A percentile compares a stretch with the other conserved stretches of the same genome.
Conservation (phyloP, 306 rosid genomes). For the Citrullus mucosospermus region DNA sequence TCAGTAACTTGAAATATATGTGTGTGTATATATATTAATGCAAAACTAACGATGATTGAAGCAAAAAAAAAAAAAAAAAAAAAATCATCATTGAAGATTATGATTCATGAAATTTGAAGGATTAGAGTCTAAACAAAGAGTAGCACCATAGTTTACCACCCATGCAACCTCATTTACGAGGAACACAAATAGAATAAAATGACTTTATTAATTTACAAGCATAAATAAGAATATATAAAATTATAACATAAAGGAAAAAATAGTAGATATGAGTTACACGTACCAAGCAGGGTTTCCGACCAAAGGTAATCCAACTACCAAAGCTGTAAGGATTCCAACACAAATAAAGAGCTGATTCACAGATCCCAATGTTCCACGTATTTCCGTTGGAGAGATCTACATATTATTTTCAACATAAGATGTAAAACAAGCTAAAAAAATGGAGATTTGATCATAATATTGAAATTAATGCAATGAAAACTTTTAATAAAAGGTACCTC, state of each 20-base stretch:
- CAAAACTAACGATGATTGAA: too few relatives aligned
- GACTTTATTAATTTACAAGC: not conserved
- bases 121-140: not conserved
- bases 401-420: not conserved
- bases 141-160: not conserved
- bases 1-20: not conserved
- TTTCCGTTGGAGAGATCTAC: slow-evolving; percentile 92
- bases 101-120: not conserved
- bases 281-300: slow-evolving; percentile 80
- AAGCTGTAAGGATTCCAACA: slow-evolving; percentile 77
- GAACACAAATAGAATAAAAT: not conserved
- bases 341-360: slow-evolving; percentile 85
- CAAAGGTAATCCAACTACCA: slow-evolving; percentile 83
- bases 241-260: not conserved
- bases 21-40: too few relatives aligned
- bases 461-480: not conserved
- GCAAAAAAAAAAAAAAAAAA: too few relatives aligned
- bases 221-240: not conserved
- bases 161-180: not conserved
- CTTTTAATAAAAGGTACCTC: slow-evolving; percentile 37
- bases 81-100: too few relatives aligned
- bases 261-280: slow-evolving; percentile 6
- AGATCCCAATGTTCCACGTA: slow-evolving; percentile 92
- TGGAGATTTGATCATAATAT: not conserved
- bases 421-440: not conserved